Evolutionary conservation across 768 basidiomycete species (phyloP).

Genomic region (Tulasnella sp.): DNA sequence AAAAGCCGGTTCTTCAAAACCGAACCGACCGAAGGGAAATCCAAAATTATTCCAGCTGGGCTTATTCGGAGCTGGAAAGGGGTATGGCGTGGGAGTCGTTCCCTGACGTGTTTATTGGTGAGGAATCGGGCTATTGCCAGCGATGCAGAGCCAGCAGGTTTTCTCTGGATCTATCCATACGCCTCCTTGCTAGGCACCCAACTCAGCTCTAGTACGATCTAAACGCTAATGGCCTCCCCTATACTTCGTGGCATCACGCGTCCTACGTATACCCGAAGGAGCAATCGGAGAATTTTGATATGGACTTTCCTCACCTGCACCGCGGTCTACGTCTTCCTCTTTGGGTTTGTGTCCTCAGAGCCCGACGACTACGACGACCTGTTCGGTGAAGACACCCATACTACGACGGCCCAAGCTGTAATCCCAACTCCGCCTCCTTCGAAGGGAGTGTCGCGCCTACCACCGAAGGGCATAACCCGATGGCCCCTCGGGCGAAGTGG

Average conservation of each 20-base stretch:
- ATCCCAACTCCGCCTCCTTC: not conserved
- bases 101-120: too few species aligned
- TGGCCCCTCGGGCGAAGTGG: not conserved
- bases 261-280: not conserved
- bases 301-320: not conserved
- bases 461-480: not conserved
- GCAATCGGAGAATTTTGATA: not conserved
- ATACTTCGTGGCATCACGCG: not conserved
- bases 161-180: too few species aligned
- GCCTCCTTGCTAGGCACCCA: too few species aligned
- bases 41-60: too few species aligned
- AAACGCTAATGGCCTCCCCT: not conserved
- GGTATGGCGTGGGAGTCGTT: too few species aligned
- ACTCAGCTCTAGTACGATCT: too few species aligned
- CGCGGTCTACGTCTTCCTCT: not conserved
- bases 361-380: not conserved
- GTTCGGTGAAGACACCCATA: not conserved
- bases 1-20: too few species aligned
- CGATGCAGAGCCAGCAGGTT: too few species aligned
- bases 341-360: not conserved
- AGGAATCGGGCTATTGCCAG: not conserved
- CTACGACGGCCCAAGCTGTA: not conserved
- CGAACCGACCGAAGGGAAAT: too few species aligned
- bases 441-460: not conserved
- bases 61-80: too few species aligned